Base-by-base conservation (phyloP, 129 eudicot species). In the Tagetes patula region DNA sequence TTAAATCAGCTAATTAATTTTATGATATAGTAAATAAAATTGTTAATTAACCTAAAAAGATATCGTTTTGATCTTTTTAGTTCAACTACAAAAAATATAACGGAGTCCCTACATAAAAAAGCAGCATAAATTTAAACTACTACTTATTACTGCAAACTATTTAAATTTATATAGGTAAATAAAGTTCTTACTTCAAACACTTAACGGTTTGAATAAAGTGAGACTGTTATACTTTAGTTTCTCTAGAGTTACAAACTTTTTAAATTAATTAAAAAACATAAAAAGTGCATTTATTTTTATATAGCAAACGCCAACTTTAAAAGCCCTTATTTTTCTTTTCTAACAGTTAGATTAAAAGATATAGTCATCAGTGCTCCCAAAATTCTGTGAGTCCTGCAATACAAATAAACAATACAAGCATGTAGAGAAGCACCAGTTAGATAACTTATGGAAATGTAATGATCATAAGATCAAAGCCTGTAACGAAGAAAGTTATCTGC, bases 331-430 rank as follows among this genome's bases (percentile, higher is more conserved):
- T 4, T 61, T 36, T 33, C 45, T 36, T 61, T 61, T 36, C 30
- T 36, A 36, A 61, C 67, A 61, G 8, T n/a, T 32, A 1, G n/a
- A 34, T 36, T 36, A 36, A 36, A 8, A 61, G 0, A 5, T 34
- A 43, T 3, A 59, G 6, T 45, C 6, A 58, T 46, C 33, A 9
- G 7, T 8, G 45, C 13, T 59, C 11, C 14, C 69, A 54, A 72
- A 60, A 45, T 33, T 45, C 61, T 48, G 30, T 10, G 10, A 14
- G 5, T 39, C n/a, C 48, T 2, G 1, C 32, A 34, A 73, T 8
- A 9, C 47, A 73, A 6, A n/a, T 46, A 47, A 56, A 36, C 31
- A 55, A 62, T 73, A 64, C 70, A 73, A 62, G 70, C 49, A 40
- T 47, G 69, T 62, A 62, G 14, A 13, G 67, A 55, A 54, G 32